Evolutionary conservation across 2,329 filamentous ascomycete species (phyloP).

Genomic region (Colletotrichum sp.): DNA sequence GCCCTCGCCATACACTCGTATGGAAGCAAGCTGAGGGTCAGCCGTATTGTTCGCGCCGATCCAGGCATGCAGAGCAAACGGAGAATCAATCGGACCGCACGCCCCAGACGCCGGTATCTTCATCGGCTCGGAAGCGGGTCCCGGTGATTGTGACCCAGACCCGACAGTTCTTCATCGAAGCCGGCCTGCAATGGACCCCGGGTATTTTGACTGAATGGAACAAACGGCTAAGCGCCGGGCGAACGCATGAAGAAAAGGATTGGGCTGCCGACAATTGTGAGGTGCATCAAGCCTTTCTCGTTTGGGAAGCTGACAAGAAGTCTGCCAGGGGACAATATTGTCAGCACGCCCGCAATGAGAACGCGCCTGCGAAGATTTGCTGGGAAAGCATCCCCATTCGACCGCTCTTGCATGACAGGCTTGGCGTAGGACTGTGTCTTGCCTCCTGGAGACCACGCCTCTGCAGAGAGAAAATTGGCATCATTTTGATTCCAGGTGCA

Average conservation of each 20-base stretch:
- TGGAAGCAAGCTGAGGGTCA: not conserved
- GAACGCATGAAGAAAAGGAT: not conserved
- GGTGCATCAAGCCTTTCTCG: constrained; percentile 5
- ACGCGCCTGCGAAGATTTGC: not conserved
- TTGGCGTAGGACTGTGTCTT: not conserved
- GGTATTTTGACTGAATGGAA: not conserved
- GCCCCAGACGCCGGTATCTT: not conserved
- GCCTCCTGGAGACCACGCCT: not conserved
- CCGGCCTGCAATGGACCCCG: not conserved
- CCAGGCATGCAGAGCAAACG: not conserved
- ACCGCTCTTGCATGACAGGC: not conserved
- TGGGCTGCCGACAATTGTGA: not conserved
- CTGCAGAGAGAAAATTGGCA: not conserved
- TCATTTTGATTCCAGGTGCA: not conserved
- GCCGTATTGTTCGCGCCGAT: not conserved
- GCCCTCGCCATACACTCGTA: not conserved
- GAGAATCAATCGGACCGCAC: not conserved
- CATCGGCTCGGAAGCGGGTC: not conserved
- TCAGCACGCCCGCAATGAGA: not conserved
- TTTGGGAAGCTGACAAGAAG: not conserved
- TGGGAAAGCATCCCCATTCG: not conserved
- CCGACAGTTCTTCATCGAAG: not conserved
- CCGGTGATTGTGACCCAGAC: not conserved
- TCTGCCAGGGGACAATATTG: not conserved
- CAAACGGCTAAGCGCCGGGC: not conserved